These are phyloP conservation scores for Grammothele lineata DNA, from an alignment of 768 basidiomycete genomes.

Conservation along the genomic window DNA sequence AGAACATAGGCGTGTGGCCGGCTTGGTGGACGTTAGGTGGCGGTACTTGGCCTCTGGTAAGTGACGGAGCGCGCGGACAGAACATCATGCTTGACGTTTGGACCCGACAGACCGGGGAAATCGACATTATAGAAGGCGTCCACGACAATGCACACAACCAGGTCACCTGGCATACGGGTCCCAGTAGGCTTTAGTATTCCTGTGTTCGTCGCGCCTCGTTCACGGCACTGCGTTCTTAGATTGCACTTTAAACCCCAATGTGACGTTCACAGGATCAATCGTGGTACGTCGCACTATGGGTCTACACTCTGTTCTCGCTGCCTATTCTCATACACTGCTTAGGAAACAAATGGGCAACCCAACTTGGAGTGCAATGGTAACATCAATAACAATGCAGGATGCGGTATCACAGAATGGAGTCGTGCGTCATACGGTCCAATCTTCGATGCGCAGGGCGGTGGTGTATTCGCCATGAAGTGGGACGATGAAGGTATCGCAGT, in stretches of 20 bases:
- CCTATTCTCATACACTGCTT: not conserved
- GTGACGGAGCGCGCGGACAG: slow-evolving; percentile 21
- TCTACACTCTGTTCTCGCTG: too few relatives aligned
- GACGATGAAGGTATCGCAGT: slow-evolving; percentile 70
- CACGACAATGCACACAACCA: slow-evolving; percentile 84
- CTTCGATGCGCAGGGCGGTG: slow-evolving; percentile 77
- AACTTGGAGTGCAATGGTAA: slow-evolving; percentile 45
- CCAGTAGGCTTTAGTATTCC: slow-evolving; percentile 49
- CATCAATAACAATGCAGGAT: slow-evolving; percentile 61
- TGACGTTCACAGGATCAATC: slow-evolving; percentile 59
- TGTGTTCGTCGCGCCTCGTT: too few relatives aligned
- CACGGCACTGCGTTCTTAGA: too few relatives aligned
- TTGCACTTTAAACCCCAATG: slow-evolving; percentile 51
- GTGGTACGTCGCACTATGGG: slow-evolving; percentile 58
- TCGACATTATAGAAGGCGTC: slow-evolving; percentile 82
- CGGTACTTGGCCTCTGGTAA: slow-evolving; percentile 60
- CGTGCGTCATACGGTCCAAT: slow-evolving; percentile 77
- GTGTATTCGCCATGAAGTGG: slow-evolving; percentile 90
- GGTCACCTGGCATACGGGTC: slow-evolving; percentile 73
- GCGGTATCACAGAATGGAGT: slow-evolving; percentile 77
- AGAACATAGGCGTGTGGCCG: slow-evolving; percentile 66
- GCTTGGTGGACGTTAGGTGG: slow-evolving; percentile 71
- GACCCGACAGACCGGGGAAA: slow-evolving; percentile 58
- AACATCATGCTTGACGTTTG: not conserved
- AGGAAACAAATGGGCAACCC: slow-evolving; percentile 46